Conservation (phyloP, 495 filamentous ascomycete species). For the Trichocladium uniseriatum region DNA sequence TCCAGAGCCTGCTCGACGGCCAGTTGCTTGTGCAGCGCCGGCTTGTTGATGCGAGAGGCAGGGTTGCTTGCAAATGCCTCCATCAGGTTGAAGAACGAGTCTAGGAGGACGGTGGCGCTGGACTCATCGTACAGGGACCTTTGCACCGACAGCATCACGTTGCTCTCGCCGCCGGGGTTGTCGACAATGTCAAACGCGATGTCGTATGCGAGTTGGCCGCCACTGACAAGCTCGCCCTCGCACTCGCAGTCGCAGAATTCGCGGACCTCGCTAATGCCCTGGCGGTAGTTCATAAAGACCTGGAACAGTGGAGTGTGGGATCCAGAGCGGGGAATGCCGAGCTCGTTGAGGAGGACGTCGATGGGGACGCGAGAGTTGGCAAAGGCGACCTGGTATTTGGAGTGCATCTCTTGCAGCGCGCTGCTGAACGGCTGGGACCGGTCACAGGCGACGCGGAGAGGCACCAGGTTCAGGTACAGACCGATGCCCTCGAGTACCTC, state of each 20-base stretch:
- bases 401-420: conserved; percentile 3
- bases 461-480: conserved; percentile 40
- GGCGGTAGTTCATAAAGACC: conserved; percentile 30
- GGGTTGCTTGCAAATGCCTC: background rate
- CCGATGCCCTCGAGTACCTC: conserved; percentile 31
- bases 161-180: conserved; percentile 1
- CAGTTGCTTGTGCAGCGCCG: background rate
- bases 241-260: background rate
- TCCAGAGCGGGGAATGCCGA: conserved; percentile 12
- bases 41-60: background rate
- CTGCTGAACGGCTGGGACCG: conserved; percentile 8
- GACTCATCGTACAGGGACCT: conserved; percentile 12
- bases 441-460: conserved; percentile 27
- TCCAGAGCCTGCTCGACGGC: background rate
- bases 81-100: conserved; percentile 2
- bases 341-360: conserved; percentile 24
- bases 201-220: conserved; percentile 14
- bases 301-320: conserved; percentile 30
- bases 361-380: conserved; percentile 26
- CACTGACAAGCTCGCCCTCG: background rate
- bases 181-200: conserved; percentile 21
- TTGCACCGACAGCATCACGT: conserved; percentile 10
- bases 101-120: background rate
- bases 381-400: conserved; percentile 10
- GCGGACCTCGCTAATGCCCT: conserved; percentile 3